phyloP scores from a whole-genome alignment of 306 rosid species.

The Pyrus communis region DNA sequence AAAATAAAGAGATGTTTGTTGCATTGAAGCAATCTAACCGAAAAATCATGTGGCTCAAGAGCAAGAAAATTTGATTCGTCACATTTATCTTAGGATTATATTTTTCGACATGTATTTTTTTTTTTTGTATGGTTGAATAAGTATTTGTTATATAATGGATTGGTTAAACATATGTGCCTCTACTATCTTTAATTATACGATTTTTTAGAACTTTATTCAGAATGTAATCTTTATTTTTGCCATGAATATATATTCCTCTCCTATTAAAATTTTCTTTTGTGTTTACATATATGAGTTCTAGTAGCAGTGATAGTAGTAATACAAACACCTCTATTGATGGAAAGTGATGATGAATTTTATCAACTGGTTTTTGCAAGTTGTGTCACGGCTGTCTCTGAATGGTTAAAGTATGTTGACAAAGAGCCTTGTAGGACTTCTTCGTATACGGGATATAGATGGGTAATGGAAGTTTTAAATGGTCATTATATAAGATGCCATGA shows the following conservation, averaged over 20 bases:
- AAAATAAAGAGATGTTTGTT: neutral
- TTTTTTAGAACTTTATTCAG: too few relatives aligned
- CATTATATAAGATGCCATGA: neutral
- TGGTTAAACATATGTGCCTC: too few relatives aligned
- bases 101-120: neutral
- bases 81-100: neutral
- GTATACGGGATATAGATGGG: neutral
- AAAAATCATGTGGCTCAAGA: neutral
- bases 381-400: neutral
- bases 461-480: neutral
- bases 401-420: neutral
- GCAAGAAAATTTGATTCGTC: neutral
- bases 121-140: neutral
- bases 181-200: too few relatives aligned
- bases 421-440: neutral
- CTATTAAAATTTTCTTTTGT: too few relatives aligned
- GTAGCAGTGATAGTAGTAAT: neutral
- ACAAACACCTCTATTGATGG: neutral
- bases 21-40: neutral
- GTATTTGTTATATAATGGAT: too few relatives aligned
- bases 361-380: too few relatives aligned
- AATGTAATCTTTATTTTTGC: too few relatives aligned
- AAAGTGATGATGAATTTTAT: neutral
- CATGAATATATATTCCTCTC: too few relatives aligned
- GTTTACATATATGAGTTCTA: neutral